These are phyloP conservation scores for Auxenochlorella pyrenoidosa DNA, from an alignment of 139 green algal species.

Conservation along the genomic window DNA sequence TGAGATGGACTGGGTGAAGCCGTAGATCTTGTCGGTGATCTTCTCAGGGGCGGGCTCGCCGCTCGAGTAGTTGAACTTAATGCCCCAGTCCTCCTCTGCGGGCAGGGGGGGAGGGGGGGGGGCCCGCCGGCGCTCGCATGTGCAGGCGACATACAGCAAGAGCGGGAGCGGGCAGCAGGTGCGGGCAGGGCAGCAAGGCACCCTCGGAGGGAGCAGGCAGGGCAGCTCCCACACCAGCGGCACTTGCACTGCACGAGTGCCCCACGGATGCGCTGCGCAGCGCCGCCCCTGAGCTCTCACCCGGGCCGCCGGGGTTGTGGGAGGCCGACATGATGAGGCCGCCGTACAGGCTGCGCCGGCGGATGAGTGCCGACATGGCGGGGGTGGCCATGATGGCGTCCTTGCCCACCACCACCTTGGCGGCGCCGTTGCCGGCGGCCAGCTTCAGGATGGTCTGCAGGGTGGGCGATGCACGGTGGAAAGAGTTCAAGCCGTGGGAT, in stretches of 20 bases:
- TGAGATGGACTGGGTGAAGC: conserved; percentile 86
- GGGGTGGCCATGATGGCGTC: conserved; percentile 97
- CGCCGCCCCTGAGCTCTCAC: not conserved
- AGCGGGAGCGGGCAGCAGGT: too few species aligned
- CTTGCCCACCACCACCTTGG: conserved; percentile 91
- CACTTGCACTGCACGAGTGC: too few species aligned
- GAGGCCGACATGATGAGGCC: conserved; percentile 98
- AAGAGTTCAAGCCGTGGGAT: too few species aligned
- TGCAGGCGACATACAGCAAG: not conserved
- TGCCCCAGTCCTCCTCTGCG: conserved; percentile 97
- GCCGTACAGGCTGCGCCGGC: conserved; percentile 87
- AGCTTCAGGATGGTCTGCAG: conserved; percentile 94
- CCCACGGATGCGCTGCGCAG: too few species aligned
- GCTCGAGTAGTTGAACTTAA: conserved; percentile 99
- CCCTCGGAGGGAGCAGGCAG: too few species aligned
- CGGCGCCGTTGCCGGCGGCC: conserved; percentile 86
- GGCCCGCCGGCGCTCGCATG: not conserved
- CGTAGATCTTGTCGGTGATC: conserved; percentile 98
- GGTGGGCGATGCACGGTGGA: not conserved
- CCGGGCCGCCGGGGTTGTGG: conserved; percentile 97
- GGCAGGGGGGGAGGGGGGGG: not conserved
- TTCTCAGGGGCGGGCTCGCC: conserved; percentile 97
- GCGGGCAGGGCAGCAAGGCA: too few species aligned
- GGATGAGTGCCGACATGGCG: conserved; percentile 97
- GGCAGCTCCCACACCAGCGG: too few species aligned